Conservation (phyloP, 2,329 filamentous ascomycete genomes). For the Arthrobotrys iridis region DNA sequence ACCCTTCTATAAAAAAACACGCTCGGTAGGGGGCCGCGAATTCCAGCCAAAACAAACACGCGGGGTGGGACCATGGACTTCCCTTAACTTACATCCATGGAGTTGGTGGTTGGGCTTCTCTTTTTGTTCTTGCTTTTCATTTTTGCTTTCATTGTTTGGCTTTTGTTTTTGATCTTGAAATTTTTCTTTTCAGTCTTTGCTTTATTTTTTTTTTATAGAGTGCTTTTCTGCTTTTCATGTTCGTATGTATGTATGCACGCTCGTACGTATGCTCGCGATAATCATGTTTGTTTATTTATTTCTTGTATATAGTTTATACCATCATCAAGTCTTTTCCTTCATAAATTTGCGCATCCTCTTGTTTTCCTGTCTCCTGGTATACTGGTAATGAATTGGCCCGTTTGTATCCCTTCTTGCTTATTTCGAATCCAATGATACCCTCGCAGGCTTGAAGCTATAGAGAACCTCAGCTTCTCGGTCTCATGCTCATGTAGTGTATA, state of each 20-base stretch:
- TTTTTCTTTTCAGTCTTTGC: conserved; percentile 1
- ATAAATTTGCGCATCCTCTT: neutral
- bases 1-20: conserved; percentile 22
- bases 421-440: too few species aligned
- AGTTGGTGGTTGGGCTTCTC: neutral
- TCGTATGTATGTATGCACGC: neutral
- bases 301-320: neutral
- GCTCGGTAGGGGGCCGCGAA: neutral
- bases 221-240: neutral
- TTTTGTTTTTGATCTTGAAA: neutral
- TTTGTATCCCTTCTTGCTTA: too few species aligned
- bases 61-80: conserved; percentile 35
- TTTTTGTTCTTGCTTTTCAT: neutral
- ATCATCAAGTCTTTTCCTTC: neutral
- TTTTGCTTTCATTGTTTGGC: too few species aligned
- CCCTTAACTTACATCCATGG: conserved; percentile 24
- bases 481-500: too few species aligned
- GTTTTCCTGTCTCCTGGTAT: neutral
- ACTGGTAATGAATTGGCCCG: neutral
- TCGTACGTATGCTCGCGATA: conserved; percentile 13
- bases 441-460: too few species aligned
- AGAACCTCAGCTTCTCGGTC: too few species aligned
- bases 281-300: neutral
- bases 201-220: neutral
- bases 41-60: neutral